Evolutionary conservation across 768 basidiomycete species (phyloP).

Genomic region (Tremella mesenterica): DNA sequence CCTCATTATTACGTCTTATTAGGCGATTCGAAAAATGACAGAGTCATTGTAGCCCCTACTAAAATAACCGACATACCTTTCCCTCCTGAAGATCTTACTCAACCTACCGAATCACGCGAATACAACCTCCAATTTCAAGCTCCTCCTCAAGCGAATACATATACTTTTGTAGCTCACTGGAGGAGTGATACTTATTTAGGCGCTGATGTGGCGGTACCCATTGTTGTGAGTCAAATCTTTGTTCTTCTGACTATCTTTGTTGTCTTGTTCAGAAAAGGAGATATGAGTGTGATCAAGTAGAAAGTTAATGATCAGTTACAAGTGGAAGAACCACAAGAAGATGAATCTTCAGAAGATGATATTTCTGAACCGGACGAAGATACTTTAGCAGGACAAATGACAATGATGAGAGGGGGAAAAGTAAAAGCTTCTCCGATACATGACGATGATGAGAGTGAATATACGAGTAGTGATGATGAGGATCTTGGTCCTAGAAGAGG

Average conservation of each 20-base stretch:
- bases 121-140: conserved; percentile 95
- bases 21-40: conserved; percentile 74
- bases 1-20: conserved; percentile 88
- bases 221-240: conserved; percentile 57
- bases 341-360: conserved; percentile 65
- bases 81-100: conserved; percentile 1
- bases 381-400: conserved; percentile 93
- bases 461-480: conserved; percentile 43
- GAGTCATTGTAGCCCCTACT: conserved; percentile 76
- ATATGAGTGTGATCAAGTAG: too few relatives aligned
- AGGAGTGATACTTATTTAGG: conserved; percentile 84
- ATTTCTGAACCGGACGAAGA: conserved; percentile 99
- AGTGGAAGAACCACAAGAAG: conserved; percentile 62
- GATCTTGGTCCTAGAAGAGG: conserved; percentile 25
- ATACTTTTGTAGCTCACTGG: conserved; percentile 80
- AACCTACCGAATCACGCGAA: conserved; percentile 23
- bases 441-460: conserved; percentile 50
- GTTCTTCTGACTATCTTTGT: not conserved
- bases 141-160: conserved; percentile 69
- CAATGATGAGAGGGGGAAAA: conserved; percentile 77
- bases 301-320: too few relatives aligned
- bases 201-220: conserved; percentile 61
- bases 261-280: not conserved
- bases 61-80: conserved; percentile 70
- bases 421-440: conserved; percentile 72